Percentiles rank a stretch among this genome's conserved stretches.
Conservation (phyloP, 352 stramenopile genomes). For the Globisporangium uncinulatum region DNA sequence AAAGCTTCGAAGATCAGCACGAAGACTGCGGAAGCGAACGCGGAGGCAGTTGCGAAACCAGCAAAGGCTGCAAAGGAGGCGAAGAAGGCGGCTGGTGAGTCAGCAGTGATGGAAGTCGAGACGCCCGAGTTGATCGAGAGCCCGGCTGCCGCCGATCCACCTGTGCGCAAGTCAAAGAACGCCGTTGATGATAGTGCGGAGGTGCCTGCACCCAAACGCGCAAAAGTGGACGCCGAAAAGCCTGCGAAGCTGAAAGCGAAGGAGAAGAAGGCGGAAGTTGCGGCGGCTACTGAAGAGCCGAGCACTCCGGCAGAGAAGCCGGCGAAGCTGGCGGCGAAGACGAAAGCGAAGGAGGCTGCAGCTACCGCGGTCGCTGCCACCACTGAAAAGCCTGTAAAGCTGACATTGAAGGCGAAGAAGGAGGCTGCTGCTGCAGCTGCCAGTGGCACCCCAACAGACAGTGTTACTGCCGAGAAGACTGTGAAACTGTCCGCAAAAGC, state of each 20-base stretch:
- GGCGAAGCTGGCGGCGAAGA: too few species aligned
- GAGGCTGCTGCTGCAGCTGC: slow-evolving; percentile 10
- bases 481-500: slow-evolving; percentile 10
- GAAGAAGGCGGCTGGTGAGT: background rate
- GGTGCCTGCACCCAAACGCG: slow-evolving; percentile 9
- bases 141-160: too few species aligned
- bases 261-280: too few species aligned
- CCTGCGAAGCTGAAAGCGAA: too few species aligned
- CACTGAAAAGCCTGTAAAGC: slow-evolving; percentile 13
- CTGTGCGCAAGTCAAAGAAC: slow-evolving; percentile 19
- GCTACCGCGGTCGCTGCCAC: slow-evolving; percentile 11
- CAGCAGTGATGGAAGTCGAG: slow-evolving; percentile 5
- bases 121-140: too few species aligned
- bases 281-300: too few species aligned
- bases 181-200: slow-evolving; percentile 12
- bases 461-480: slow-evolving; percentile 7
- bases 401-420: slow-evolving; percentile 13
- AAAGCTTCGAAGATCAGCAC: slow-evolving; percentile 17
- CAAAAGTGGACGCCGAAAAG: too few species aligned
- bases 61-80: slow-evolving; percentile 1
- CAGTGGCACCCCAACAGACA: slow-evolving; percentile 1
- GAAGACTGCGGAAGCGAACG: slow-evolving; percentile 17
- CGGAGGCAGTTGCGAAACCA: slow-evolving; percentile 18
- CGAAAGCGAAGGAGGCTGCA: slow-evolving; percentile 7
- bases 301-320: too few species aligned